These are phyloP conservation scores for Amanita pseudoporphyria DNA, from an alignment of 768 basidiomycete species.

Conservation along the genomic window DNA sequence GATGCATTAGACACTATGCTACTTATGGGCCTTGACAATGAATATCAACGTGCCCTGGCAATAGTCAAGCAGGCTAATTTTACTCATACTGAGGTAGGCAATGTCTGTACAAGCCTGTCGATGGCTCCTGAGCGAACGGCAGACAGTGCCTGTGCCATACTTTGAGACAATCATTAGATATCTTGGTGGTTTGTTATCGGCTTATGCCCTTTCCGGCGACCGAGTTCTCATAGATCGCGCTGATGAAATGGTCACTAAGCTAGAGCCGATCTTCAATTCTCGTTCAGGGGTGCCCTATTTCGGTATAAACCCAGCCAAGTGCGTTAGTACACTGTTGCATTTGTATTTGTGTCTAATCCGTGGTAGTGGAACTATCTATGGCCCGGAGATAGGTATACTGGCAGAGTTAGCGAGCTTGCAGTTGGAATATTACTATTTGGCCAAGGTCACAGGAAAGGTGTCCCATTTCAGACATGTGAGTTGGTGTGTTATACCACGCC, in stretches of 20 bases:
- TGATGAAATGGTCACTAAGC: slow-evolving; percentile 63
- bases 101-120: not conserved
- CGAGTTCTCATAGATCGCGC: slow-evolving; percentile 55
- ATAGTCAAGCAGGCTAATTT: slow-evolving; percentile 44
- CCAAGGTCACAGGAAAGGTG: slow-evolving; percentile 64
- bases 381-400: slow-evolving; percentile 33
- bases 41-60: slow-evolving; percentile 57
- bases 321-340: slow-evolving; percentile 11
- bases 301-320: slow-evolving; percentile 59
- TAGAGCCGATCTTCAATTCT: slow-evolving; percentile 68
- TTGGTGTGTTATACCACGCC: slow-evolving; percentile 1
- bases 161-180: slow-evolving; percentile 89
- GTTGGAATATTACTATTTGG: slow-evolving; percentile 79
- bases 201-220: slow-evolving; percentile 67
- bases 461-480: slow-evolving; percentile 48
- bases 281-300: slow-evolving; percentile 62
- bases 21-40: slow-evolving; percentile 65
- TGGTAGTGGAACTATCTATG: slow-evolving; percentile 11
- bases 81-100: slow-evolving; percentile 29
- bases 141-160: slow-evolving; percentile 38
- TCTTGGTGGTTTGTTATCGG: slow-evolving; percentile 80
- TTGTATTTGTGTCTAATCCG: slow-evolving; percentile 5
- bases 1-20: slow-evolving; percentile 85
- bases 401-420: slow-evolving; percentile 81
- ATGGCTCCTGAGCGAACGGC: not conserved